Percentiles rank a stretch among this genome's conserved stretches.
Conservation (phyloP, 2,329 filamentous ascomycete species). For the Aureobasidium subglaciale region DNA sequence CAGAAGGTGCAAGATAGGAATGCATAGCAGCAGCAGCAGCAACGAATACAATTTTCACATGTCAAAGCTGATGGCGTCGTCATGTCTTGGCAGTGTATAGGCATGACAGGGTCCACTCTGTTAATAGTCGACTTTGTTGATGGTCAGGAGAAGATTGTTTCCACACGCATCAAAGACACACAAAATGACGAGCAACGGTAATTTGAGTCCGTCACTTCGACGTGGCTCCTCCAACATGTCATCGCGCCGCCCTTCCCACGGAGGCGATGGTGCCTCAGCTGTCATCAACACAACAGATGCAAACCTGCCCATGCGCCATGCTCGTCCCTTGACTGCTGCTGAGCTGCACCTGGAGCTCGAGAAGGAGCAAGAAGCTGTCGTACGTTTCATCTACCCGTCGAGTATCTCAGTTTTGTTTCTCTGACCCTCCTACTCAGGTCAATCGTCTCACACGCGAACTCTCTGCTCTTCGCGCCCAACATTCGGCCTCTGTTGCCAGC, state of each 20-base stretch:
- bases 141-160: background rate
- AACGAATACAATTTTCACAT: conserved; percentile 10
- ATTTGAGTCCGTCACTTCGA: conserved; percentile 1
- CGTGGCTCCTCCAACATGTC: conserved; percentile 31
- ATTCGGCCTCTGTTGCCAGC: conserved; percentile 56
- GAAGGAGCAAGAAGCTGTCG: conserved; percentile 91
- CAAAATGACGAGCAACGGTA: conserved; percentile 7
- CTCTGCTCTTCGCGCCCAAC: conserved; percentile 63
- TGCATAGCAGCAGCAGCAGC: background rate
- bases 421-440: conserved; percentile 49
- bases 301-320: conserved; percentile 65
- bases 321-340: conserved; percentile 76
- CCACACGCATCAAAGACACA: background rate
- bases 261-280: background rate
- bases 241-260: conserved; percentile 41
- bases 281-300: conserved; percentile 1
- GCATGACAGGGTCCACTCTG: background rate
- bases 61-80: conserved; percentile 5
- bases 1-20: background rate
- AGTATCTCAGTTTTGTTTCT: background rate
- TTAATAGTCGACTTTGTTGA: background rate
- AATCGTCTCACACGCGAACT: conserved; percentile 90
- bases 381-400: conserved; percentile 38
- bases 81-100: background rate
- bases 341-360: conserved; percentile 86